These are phyloP conservation scores for Pontederia crassipes DNA, from an alignment of 176 grass and related monocot genomes.

Conservation along the genomic window DNA sequence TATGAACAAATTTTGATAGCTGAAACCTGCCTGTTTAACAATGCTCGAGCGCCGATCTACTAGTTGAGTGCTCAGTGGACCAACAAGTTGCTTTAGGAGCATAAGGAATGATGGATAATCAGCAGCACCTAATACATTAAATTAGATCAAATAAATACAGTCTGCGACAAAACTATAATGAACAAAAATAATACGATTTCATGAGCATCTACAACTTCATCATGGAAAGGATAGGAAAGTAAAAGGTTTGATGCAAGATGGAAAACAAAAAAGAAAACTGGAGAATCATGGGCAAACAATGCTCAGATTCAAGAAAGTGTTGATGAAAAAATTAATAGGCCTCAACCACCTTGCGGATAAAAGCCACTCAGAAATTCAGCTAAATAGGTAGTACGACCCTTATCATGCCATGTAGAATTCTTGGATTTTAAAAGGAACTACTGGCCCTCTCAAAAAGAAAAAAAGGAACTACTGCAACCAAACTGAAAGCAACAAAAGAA, in stretches of 20 bases:
- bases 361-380: too few species aligned
- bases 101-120: slow-evolving; percentile 74
- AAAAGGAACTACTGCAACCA: too few species aligned
- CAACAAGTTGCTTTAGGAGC: slow-evolving; percentile 83
- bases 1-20: slow-evolving; percentile 9
- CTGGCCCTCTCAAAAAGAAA: too few species aligned
- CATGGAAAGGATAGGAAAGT: not conserved
- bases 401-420: too few species aligned
- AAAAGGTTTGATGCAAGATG: not conserved
- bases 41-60: slow-evolving; percentile 94
- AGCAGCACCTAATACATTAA: slow-evolving; percentile 45
- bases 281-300: not conserved
- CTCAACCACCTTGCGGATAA: too few species aligned
- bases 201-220: not conserved
- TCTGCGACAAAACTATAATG: slow-evolving; percentile 13
- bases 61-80: slow-evolving; percentile 67
- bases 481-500: too few species aligned
- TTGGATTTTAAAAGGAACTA: too few species aligned
- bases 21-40: slow-evolving; percentile 77
- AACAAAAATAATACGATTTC: slow-evolving; percentile 13
- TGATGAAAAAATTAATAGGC: not conserved
- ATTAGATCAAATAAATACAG: slow-evolving; percentile 1
- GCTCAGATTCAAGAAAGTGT: not conserved
- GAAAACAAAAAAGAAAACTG: slow-evolving; percentile 17
- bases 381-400: too few species aligned